Conservation (phyloP, 257 asterid genomes). For the Catharanthus roseus region DNA sequence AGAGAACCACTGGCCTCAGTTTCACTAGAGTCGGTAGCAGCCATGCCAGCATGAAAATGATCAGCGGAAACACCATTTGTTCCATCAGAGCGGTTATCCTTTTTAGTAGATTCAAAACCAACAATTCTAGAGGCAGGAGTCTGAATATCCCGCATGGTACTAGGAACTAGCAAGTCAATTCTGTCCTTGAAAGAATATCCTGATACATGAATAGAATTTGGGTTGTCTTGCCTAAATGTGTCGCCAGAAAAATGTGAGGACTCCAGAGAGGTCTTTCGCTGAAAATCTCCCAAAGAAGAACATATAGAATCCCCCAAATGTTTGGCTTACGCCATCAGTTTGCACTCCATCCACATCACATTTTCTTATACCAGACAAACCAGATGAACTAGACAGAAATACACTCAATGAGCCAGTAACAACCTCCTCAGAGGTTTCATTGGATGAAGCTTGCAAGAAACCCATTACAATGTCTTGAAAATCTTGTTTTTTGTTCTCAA, state of each 20-base stretch:
- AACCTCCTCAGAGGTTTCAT: conserved; percentile 41
- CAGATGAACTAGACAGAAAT: conserved; percentile 27
- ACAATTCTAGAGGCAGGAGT: conserved; percentile 53
- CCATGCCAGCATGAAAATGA: conserved; percentile 20
- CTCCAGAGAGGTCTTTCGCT: conserved; percentile 31
- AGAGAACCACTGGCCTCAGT: conserved; percentile 35
- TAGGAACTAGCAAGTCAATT: no score
- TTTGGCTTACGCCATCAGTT: conserved; percentile 21
- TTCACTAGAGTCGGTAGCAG: conserved; percentile 21
- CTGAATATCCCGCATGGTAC: conserved; percentile 17
- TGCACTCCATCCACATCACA: conserved; percentile 30
- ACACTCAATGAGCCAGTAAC: conserved; percentile 28
- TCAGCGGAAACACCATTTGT: conserved; percentile 21
- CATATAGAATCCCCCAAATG: conserved; percentile 28
- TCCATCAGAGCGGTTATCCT: conserved; percentile 20
- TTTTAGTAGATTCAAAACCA: conserved; percentile 46
- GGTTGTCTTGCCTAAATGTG: conserved; percentile 18
- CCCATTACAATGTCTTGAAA: conserved; percentile 44
- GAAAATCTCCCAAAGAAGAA: conserved; percentile 41
- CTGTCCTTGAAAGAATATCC: conserved; percentile 15
- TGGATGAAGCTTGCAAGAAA: conserved; percentile 50
- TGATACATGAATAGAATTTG: conserved; percentile 24
- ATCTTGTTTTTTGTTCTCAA: neutral
- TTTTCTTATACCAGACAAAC: conserved; percentile 21
- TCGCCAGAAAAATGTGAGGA: conserved; percentile 24